Percentiles rank a stretch among this genome's conserved stretches.
Conservation (phyloP, 306 rosid genomes). For the Alnus glutinosa region DNA sequence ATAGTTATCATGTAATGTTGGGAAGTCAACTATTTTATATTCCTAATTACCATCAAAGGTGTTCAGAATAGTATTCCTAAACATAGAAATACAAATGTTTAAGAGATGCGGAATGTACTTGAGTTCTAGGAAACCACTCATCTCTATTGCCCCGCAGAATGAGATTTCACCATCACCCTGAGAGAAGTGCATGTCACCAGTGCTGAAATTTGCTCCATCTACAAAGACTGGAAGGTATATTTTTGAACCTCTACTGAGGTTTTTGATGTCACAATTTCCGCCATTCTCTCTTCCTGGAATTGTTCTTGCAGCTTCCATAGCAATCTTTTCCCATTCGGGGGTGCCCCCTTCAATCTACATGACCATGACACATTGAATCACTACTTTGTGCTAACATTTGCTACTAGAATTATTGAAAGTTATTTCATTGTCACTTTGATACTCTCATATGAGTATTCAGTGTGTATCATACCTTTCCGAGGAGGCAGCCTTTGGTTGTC, state of each 20-base stretch:
- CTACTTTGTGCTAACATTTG: not conserved
- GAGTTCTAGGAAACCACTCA: conserved; percentile 96
- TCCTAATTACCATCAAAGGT: too few relatives aligned
- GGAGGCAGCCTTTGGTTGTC: conserved; percentile 58
- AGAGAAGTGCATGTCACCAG: conserved; percentile 95
- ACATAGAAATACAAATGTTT: not conserved
- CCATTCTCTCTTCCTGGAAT: conserved; percentile 98
- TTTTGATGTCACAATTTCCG: conserved; percentile 93
- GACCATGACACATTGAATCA: not conserved
- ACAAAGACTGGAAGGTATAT: conserved; percentile 85
- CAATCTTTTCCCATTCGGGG: conserved; percentile 79
- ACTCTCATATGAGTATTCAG: not conserved
- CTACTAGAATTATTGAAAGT: not conserved
- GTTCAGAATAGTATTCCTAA: not conserved
- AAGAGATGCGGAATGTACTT: conserved; percentile 42
- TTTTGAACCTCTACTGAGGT: conserved; percentile 84
- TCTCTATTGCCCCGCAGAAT: conserved; percentile 93
- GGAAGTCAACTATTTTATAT: too few relatives aligned
- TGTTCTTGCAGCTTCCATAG: conserved; percentile 88
- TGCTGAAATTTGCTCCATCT: conserved; percentile 91
- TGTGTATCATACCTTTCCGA: conserved; percentile 62
- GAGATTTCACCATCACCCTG: conserved; percentile 93
- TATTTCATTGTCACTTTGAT: not conserved
- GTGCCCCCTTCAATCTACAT: conserved; percentile 59
- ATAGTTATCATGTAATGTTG: not conserved